Evolutionary conservation across 2,329 filamentous ascomycete genomes (phyloP), one percentile per base, ranked within the genome.

Genomic region (Seiridium cupressi): DNA sequence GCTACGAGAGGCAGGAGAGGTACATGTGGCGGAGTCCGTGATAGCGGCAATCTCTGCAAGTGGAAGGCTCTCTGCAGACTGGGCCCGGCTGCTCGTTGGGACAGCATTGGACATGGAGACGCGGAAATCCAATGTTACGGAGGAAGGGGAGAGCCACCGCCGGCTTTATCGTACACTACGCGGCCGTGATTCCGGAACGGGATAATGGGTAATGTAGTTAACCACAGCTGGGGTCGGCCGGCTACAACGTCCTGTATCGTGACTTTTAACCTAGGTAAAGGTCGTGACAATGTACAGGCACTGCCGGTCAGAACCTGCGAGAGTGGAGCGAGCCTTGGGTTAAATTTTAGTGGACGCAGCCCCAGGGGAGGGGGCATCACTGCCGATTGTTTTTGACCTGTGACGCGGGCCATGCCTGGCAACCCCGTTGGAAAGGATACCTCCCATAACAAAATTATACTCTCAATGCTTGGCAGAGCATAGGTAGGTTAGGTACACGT

Each of bases 61-160:
- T 11, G 55, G 55, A 58, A 58, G 57, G 57, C 57, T 46, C 35
- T 53, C 26, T 58, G 55, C 55, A 58, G 36, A 58, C 44, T 58
- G 18, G 44, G 57, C 57, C 57, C 42, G 13, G 49, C 57, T 46
- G 49, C 38, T 44, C 31, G 57, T 38, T 44, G 32, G 31, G 57
- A 59, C 31, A 59, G 35, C 57, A 59, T 59, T 11, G 18, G 18
- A 26, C 18, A 26, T 26, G 18, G 26, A 44, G 55, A 35, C 40
- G 47, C 35, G 55, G 31, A 26, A 58, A 32, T n/a, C 48, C n/a
- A 54, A 44, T 32, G 34, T 46, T n/a, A 54, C 47, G 13, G 42
- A 18, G 44, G 36, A 44, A 44, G 48, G 44, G 40, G 48, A 18
- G 55, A 18, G n/a, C 34, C 46, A 35, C 36, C 55, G 11, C 55